Percentiles rank a stretch among this genome's conserved stretches.
These are phyloP conservation scores for Cladosporium sp. DNA, from an alignment of 2,329 filamentous ascomycete genomes.

Conservation along the genomic window DNA sequence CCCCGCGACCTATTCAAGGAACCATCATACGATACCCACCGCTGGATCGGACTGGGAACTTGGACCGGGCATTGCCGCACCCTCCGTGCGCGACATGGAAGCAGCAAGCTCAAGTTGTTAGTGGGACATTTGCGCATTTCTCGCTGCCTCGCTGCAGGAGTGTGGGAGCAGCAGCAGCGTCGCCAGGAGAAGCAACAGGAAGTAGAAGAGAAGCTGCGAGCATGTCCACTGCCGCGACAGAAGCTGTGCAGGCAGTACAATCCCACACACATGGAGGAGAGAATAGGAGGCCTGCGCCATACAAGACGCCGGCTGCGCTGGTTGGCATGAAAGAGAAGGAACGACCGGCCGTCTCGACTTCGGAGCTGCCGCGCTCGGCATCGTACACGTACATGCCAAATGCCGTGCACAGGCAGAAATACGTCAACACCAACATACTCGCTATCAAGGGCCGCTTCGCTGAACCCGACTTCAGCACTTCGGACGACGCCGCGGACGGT, in stretches of 20 bases:
- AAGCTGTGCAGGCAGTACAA: slow-evolving; percentile 7
- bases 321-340: slow-evolving; percentile 13
- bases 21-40: background rate
- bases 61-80: slow-evolving; percentile 6
- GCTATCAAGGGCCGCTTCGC: slow-evolving; percentile 47
- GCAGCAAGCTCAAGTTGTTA: slow-evolving; percentile 1
- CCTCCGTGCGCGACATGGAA: slow-evolving; percentile 10
- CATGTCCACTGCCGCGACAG: slow-evolving; percentile 8
- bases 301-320: slow-evolving; percentile 9
- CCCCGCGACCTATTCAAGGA: no score
- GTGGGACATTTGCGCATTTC: slow-evolving; percentile 9
- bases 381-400: slow-evolving; percentile 54
- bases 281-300: slow-evolving; percentile 7
- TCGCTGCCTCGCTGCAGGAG: no score
- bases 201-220: background rate
- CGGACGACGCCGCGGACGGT: slow-evolving; percentile 24
- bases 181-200: background rate
- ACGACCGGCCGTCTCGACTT: background rate
- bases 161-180: no score
- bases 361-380: slow-evolving; percentile 48
- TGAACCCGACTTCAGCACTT: slow-evolving; percentile 39
- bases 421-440: slow-evolving; percentile 25
- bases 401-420: slow-evolving; percentile 27
- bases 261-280: slow-evolving; percentile 7
- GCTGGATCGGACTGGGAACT: slow-evolving; percentile 1